These are phyloP conservation scores for Geoglossum cookeanum DNA, from an alignment of 2,329 filamentous ascomycete genomes.

Conservation along the genomic window DNA sequence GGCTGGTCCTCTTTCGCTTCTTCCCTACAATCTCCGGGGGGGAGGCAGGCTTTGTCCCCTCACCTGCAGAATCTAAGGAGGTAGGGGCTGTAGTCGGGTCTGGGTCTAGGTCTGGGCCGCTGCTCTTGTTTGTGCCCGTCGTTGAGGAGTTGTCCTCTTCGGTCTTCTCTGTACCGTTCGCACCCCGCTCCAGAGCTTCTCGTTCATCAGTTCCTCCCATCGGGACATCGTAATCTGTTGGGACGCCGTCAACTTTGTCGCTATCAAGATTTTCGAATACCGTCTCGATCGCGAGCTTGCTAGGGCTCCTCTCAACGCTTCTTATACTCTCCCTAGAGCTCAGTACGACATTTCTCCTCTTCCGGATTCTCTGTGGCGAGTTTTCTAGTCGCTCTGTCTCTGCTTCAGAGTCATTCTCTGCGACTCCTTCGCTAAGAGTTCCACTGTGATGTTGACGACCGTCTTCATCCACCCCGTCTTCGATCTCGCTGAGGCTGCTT, in stretches of 20 bases:
- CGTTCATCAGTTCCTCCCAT: neutral
- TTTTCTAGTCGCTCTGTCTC: slow-evolving; percentile 86
- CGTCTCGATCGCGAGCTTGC: slow-evolving; percentile 49
- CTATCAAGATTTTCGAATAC: slow-evolving; percentile 23
- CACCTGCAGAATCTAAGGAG: slow-evolving; percentile 9
- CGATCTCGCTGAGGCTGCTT: slow-evolving; percentile 84
- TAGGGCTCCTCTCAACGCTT: slow-evolving; percentile 49
- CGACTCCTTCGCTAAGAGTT: slow-evolving; percentile 15
- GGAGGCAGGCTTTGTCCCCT: slow-evolving; percentile 14
- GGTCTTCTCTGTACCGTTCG: neutral
- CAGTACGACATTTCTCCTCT: slow-evolving; percentile 40
- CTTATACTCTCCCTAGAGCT: slow-evolving; percentile 27
- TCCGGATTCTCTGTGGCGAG: slow-evolving; percentile 51
- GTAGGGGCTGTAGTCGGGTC: neutral
- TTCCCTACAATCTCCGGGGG: slow-evolving; percentile 17
- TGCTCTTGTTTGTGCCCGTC: neutral
- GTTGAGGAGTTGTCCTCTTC: slow-evolving; percentile 4
- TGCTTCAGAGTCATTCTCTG: slow-evolving; percentile 60
- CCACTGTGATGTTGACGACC: slow-evolving; percentile 23
- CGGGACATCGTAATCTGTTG: slow-evolving; percentile 1
- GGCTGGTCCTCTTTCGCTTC: slow-evolving; percentile 23
- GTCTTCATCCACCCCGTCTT: slow-evolving; percentile 39
- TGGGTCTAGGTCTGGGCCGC: neutral
- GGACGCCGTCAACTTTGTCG: slow-evolving; percentile 21
- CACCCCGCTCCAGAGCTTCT: neutral